Evolutionary conservation across 2,329 filamentous ascomycete genomes (phyloP), one percentile per base, ranked within the genome.

Genomic region (Fusarium albosuccineum): DNA sequence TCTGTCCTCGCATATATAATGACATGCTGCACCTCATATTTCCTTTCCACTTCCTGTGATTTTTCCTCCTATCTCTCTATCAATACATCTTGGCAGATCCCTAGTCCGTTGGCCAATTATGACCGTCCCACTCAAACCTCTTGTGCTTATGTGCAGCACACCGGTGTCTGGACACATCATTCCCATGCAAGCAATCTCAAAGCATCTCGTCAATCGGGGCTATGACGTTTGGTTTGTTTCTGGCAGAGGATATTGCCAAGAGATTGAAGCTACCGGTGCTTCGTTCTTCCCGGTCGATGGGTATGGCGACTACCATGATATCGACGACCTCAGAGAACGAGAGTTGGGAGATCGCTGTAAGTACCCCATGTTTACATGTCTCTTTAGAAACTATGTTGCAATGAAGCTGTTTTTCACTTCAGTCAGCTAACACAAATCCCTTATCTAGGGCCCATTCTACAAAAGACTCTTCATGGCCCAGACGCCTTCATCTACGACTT

Each of bases 301-400:
- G 9, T 60, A 60, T 14, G 57, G 49, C 17, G 57, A 58, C 16
- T 60, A 55, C 29, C 42, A 55, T 4, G 57, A 60, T 5, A 51
- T 55, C 6, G 57, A 60, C 11, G 17, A 14, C 50, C 1, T 55
- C 40, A 55, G 46, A 26, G 57, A 41, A 42, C 6, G 57, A 60
- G 29, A 48, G 57, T 5, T 42, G 7, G 6, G 6, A 2, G 14
- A 14, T 2, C 36, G 13, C n/a, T 39, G 36, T 22, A 22, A 22
- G 17, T 22, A 22, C 17, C 17, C 17, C 17, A 22, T 22, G 17
- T 22, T 22, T 22, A 22, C 17, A 22, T 22, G 17, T 22, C 17
- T 22, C 17, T 22, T 22, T 22, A 22, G 17, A 22, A 22, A 22
- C 17, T 22, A 4, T 22, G 17, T 22, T 22, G 17, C 17, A 22